These are phyloP conservation scores for Sporothrix humicola DNA, from an alignment of 2,329 filamentous ascomycete species.

Conservation along the genomic window DNA sequence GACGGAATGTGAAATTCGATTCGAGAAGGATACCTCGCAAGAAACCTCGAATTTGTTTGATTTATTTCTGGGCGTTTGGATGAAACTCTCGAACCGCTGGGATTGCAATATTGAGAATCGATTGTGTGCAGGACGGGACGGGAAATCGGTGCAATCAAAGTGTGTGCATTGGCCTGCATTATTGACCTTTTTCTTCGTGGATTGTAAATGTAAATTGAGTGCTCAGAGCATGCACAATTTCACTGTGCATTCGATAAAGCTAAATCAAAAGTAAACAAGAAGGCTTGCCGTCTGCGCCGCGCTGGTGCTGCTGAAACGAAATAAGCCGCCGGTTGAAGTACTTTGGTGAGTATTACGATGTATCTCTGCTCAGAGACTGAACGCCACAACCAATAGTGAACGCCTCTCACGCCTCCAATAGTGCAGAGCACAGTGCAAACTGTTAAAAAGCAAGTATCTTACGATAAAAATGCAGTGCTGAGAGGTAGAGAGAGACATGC, in stretches of 20 bases:
- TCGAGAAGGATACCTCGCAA: not conserved
- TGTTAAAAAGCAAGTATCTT: slow-evolving; percentile 19
- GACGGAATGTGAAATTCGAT: not conserved
- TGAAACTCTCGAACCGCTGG: slow-evolving; percentile 13
- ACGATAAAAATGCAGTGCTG: slow-evolving; percentile 23
- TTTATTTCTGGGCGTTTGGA: not conserved
- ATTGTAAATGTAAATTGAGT: not conserved
- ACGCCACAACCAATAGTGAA: slow-evolving; percentile 21
- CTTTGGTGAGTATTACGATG: not conserved
- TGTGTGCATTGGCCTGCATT: not conserved
- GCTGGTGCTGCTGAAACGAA: slow-evolving; percentile 28
- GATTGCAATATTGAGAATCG: not conserved
- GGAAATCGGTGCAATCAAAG: not conserved
- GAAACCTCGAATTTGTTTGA: slow-evolving; percentile 6
- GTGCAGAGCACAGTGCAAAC: no score
- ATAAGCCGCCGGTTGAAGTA: slow-evolving; percentile 11
- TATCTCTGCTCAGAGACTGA: not conserved
- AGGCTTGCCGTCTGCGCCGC: slow-evolving; percentile 1
- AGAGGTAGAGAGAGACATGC: slow-evolving; percentile 3
- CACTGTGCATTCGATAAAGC: no score
- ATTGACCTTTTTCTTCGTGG: not conserved
- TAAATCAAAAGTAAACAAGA: no score
- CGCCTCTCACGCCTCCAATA: not conserved
- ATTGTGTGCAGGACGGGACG: not conserved
- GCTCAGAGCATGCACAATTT: no score